Conservation (phyloP, 2,329 filamentous ascomycete species). For the Diaporthe capsici region DNA sequence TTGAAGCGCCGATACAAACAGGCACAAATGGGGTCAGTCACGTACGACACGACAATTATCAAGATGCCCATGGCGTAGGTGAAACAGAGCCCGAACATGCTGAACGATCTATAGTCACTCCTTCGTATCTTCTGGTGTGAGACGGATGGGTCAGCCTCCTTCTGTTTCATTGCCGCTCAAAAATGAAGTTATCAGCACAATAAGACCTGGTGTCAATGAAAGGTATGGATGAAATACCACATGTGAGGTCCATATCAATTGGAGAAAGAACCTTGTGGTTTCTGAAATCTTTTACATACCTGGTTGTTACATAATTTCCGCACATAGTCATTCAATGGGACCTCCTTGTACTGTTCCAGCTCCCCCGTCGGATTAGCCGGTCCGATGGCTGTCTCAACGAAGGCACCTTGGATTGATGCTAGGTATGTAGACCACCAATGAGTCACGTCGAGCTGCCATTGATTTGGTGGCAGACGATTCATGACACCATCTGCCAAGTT, state of each 20-base stretch:
- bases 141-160: not conserved
- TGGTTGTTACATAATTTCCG: conserved; percentile 35
- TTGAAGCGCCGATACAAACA: conserved; percentile 36
- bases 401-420: conserved; percentile 27
- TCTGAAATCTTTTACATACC: not conserved
- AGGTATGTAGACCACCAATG: conserved; percentile 35
- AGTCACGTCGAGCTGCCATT: conserved; percentile 42
- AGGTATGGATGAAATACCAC: not conserved
- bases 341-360: not conserved
- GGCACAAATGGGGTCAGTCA: conserved; percentile 36
- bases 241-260: not conserved
- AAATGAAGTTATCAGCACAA: not conserved
- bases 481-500: not conserved
- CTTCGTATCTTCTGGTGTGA: conserved; percentile 46
- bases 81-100: conserved; percentile 47
- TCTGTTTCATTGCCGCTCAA: not conserved
- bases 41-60: conserved; percentile 42
- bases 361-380: conserved; percentile 10
- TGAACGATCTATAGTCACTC: conserved; percentile 45
- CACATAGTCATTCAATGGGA: not conserved
- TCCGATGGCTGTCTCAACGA: conserved; percentile 36
- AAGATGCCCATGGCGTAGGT: conserved; percentile 42
- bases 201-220: too few relatives aligned
- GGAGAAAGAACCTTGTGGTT: not conserved
- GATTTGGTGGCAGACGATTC: conserved; percentile 19